A percentile compares a stretch with the other conserved stretches of the same genome.
These are phyloP conservation scores for Phytophthora crassamura DNA, from an alignment of 352 stramenopile species.

Conservation along the genomic window DNA sequence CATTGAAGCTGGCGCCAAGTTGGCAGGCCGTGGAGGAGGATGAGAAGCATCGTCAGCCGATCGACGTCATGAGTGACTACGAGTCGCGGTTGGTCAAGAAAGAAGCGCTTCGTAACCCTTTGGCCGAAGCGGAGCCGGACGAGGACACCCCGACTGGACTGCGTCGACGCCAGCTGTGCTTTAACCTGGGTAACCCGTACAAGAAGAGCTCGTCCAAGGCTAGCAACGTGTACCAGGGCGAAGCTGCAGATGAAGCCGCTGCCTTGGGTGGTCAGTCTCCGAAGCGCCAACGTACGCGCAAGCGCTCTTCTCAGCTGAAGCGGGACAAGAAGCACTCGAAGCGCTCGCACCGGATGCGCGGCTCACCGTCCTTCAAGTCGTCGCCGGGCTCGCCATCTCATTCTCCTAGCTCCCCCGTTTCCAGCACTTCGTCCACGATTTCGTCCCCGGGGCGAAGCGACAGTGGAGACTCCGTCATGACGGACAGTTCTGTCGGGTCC, in stretches of 20 bases:
- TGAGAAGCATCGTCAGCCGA: conserved; percentile 84
- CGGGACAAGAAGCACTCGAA: conserved; percentile 82
- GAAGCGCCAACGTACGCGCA: conserved; percentile 83
- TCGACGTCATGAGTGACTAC: conserved; percentile 91
- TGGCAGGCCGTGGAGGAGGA: conserved; percentile 73
- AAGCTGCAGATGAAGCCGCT: conserved; percentile 87
- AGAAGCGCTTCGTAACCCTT: conserved; percentile 84
- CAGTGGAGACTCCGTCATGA: conserved; percentile 62
- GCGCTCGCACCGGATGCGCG: conserved; percentile 63
- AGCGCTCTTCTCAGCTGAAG: conserved; percentile 87
- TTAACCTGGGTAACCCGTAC: conserved; percentile 90
- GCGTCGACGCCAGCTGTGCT: conserved; percentile 79
- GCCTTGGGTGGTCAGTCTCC: conserved; percentile 76
- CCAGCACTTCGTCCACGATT: conserved; percentile 59
- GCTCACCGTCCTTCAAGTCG: conserved; percentile 71
- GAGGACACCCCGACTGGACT: conserved; percentile 82
- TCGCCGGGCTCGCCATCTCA: conserved; percentile 76
- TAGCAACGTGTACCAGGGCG: conserved; percentile 86
- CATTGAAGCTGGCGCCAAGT: conserved; percentile 66
- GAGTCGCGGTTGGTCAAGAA: conserved; percentile 89
- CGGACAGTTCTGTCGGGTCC: conserved; percentile 62
- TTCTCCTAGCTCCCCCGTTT: conserved; percentile 63
- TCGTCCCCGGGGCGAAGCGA: conserved; percentile 76
- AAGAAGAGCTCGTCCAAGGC: conserved; percentile 89
- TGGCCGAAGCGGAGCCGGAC: conserved; percentile 83